Base-by-base conservation (phyloP, 2,329 filamentous ascomycete species). In the Hymenoscyphus fructigenus region DNA sequence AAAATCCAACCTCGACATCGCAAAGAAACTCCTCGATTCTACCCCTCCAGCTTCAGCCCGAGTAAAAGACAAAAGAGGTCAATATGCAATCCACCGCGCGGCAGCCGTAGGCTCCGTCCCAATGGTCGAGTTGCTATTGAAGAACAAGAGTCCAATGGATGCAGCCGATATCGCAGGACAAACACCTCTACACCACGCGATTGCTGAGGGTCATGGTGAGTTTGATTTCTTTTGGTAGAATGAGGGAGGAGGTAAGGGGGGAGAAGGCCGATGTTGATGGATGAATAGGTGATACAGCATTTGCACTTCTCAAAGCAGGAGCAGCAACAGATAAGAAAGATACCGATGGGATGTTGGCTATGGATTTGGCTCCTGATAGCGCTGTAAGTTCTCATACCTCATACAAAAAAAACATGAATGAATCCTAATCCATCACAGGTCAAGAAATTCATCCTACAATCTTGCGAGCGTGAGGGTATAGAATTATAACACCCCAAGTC, bases 31-130 rank as follows among this genome's bases (percentile, higher is more conserved):
- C n/a, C 79, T 99, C 47, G 83, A 85, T 20, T 83, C 88, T 71
- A 90, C 91, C 65, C 82, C 84, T 0, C 79, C 84, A 0, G 94
- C 92, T 14, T 92, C 89, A 4, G 86, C 93, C 1, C 83, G 94
- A 29, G 84, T 93, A 2, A 91, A 91, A 68, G 95, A 99, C 76
- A 91, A 87, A 73, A 86, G 93, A 34, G 91, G 92, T n/a, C 94
- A 97, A 75, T 87, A 97, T 64, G 85, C 96, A 6, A 84, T 99
- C 29, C 96, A 99, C 78, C 88, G 95, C 20, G 95, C 95, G 2
- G 94, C 95, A 0, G 94, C 95, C 2, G 87, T 93, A 3, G 96
- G 96, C 6, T 94, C 90, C 3, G 85, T 90, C n/a, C 93, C 94
- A 5, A 92, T 99, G 80, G 83, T 96, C 58, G 90, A 88, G 71